Base-by-base conservation (phyloP, 257 asterid species). In the Thymus quinquecostatus region DNA sequence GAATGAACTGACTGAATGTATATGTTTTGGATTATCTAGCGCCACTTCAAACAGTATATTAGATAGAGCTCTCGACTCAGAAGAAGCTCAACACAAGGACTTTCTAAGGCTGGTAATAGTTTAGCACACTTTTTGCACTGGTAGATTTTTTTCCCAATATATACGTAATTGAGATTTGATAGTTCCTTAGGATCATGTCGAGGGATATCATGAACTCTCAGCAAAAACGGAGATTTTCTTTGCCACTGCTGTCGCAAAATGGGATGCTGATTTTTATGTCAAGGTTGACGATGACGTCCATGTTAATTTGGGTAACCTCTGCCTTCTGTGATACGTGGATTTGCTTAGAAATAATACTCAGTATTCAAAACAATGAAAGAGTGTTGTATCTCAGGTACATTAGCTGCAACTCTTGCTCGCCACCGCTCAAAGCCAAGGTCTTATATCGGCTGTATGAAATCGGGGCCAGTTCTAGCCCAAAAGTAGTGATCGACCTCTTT, bases 251-350 rank as follows among this genome's bases (percentile, higher is more conserved):
- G 92, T 89, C 65, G 89, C 96, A 6, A 86, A 63, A 69, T 93
- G 98, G 98, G 98, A 93, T 84, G 98, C 97, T 60, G 98, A 92
- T 84, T 92, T 90, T 79, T 92, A 90, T 60, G 87, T 92, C 54
- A 92, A 92, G 84, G 98, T 92, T 70, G 98, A 92, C 73, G 98
- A 93, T 71, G 98, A 93, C 63, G 96, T 93, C 28, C 98, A 90
- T 45, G 92, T 93, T 43, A 93, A 93, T 75, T 82, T 93, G 75
- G 98, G 98, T 90, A 72, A 41, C 64, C 60, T 67, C 48, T 7
- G 50, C 55, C 59, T 51, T 9, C 8, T 34, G 45, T 65, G 12
- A 30, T 4, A 3, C 33, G 14, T 10, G 2, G 36, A 45, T 12
- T 51, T 69, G 40, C 34, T 64, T 12, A 70, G 29, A 10, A 2